Evolutionary conservation across 2,329 filamentous ascomycete genomes (phyloP).

Genomic region (Rasamsonia emersonii): DNA sequence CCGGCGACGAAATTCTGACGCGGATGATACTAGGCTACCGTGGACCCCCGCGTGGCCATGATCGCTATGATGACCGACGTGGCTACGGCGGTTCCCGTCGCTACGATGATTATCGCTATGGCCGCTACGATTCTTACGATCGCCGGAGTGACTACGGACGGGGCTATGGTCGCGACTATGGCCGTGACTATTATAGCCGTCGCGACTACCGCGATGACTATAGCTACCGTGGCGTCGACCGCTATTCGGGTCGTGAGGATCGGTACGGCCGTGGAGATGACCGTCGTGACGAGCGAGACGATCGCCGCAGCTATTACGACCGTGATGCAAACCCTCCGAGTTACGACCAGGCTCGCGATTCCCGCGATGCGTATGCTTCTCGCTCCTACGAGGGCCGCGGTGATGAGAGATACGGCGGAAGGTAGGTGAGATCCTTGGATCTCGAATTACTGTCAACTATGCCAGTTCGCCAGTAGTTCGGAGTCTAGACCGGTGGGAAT

Average conservation of each 20-base stretch:
- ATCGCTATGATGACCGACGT: constrained; percentile 47
- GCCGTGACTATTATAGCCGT: constrained; percentile 43
- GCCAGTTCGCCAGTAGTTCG: constrained; percentile 6
- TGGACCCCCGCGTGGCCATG: constrained; percentile 38
- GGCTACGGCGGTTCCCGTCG: constrained; percentile 43
- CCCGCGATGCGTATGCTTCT: constrained; percentile 23
- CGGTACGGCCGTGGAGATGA: constrained; percentile 42
- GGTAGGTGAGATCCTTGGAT: constrained; percentile 27
- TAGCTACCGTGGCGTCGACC: constrained; percentile 33
- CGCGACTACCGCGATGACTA: constrained; percentile 37
- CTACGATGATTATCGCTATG: constrained; percentile 35
- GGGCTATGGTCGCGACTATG: constrained; percentile 46
- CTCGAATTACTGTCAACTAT: constrained; percentile 6
- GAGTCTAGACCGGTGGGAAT: constrained; percentile 11
- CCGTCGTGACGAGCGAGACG: constrained; percentile 38
- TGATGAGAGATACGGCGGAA: constrained; percentile 32
- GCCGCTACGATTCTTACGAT: constrained; percentile 44
- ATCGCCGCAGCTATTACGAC: constrained; percentile 44
- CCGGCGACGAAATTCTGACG: neutral
- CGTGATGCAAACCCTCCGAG: constrained; percentile 44
- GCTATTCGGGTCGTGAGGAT: constrained; percentile 34
- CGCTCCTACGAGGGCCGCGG: constrained; percentile 30
- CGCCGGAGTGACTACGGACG: constrained; percentile 57
- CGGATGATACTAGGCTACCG: constrained; percentile 21
- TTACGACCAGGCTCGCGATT: constrained; percentile 34